A percentile compares a stretch with the other conserved stretches of the same genome.
phyloP scores from a whole-genome alignment of 2,329 filamentous ascomycete genomes.

The Botrytis sinoallii region DNA sequence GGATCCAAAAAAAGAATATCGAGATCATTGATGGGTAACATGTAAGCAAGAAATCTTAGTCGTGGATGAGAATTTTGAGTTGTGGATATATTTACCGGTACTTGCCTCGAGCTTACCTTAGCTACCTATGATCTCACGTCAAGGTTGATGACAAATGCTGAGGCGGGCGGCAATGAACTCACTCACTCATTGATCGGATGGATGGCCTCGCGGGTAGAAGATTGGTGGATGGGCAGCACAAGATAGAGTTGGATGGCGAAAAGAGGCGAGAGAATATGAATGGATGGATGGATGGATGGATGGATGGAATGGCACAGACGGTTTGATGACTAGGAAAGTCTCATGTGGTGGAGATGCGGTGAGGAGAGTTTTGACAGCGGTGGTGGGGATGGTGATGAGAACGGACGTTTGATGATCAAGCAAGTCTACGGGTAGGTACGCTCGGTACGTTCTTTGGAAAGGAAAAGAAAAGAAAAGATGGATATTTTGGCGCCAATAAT shows the following conservation, averaged over 20 bases:
- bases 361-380: conserved; percentile 6
- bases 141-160: no score
- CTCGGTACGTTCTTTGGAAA: no score
- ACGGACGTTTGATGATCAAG: conserved; percentile 1
- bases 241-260: not conserved
- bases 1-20: not conserved
- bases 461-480: not conserved
- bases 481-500: not conserved
- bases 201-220: conserved; percentile 1
- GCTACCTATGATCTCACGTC: not conserved
- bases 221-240: not conserved
- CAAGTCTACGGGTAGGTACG: not conserved
- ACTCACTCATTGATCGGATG: not conserved
- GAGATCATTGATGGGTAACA: not conserved
- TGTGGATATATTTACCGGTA: not conserved
- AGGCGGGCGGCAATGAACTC: not conserved
- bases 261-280: not conserved
- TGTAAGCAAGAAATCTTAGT: not conserved
- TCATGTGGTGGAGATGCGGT: not conserved
- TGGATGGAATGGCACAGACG: not conserved
- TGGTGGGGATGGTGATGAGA: not conserved
- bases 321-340: not conserved
- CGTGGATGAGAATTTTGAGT: not conserved
- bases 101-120: no score
- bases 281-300: not conserved